A percentile compares a stretch with the other conserved stretches of the same genome.
Conservation (phyloP, 441 rosid species). For the Sinapis alba region DNA sequence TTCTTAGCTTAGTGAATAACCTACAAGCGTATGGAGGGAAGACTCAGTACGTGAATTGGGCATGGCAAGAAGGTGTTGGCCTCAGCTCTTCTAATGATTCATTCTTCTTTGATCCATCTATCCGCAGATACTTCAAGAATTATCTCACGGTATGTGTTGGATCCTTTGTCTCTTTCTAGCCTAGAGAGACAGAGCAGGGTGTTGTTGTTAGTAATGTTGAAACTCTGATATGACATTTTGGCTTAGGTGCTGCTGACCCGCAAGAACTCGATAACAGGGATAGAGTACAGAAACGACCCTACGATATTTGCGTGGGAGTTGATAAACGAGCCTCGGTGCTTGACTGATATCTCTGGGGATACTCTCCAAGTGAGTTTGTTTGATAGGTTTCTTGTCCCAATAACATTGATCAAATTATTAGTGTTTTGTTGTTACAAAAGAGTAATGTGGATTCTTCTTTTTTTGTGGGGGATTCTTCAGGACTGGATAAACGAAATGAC, state of each 20-base stretch:
- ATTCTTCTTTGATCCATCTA: slow-evolving; percentile 93
- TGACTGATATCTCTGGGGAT: slow-evolving; percentile 86
- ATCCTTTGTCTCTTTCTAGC: slow-evolving; percentile 2
- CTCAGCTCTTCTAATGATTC: slow-evolving; percentile 94
- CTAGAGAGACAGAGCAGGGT: not conserved
- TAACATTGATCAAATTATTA: not conserved
- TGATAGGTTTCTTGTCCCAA: slow-evolving; percentile 1
- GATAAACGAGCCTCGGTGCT: slow-evolving; percentile 95
- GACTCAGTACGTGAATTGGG: slow-evolving; percentile 94
- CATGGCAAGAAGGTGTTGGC: slow-evolving; percentile 91
- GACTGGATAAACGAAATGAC: slow-evolving; percentile 93
- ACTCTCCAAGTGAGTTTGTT: slow-evolving; percentile 76
- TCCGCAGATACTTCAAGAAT: slow-evolving; percentile 82
- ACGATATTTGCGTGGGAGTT: slow-evolving; percentile 95
- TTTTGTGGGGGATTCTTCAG: slow-evolving; percentile 41
- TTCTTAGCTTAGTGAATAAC: slow-evolving; percentile 86
- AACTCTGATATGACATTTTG: slow-evolving; percentile 20
- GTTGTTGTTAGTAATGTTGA: not conserved
- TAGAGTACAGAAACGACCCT: slow-evolving; percentile 88
- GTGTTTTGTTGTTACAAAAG: not conserved
- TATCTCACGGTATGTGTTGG: slow-evolving; percentile 56
- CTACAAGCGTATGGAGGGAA: slow-evolving; percentile 90
- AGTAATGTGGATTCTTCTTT: slow-evolving; percentile 1
- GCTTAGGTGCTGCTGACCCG: slow-evolving; percentile 76
- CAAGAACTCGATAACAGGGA: slow-evolving; percentile 83